Percentiles rank a stretch among this genome's conserved stretches.
Evolutionary conservation across 2,329 filamentous ascomycete genomes (phyloP).

Genomic region (Neofusicoccum cordaticola): DNA sequence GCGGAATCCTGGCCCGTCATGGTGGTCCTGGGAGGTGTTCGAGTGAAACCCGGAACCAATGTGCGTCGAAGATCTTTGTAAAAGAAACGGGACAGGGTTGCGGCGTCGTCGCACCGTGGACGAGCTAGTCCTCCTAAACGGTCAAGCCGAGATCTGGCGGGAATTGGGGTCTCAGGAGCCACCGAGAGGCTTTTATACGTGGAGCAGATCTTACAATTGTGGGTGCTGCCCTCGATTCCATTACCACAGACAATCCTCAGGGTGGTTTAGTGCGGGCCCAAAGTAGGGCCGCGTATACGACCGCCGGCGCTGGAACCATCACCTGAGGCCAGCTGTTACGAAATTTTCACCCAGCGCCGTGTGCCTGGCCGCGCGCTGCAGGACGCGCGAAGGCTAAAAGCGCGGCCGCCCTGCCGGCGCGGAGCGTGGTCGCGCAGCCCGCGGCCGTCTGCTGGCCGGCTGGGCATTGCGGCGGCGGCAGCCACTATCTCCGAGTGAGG

Average conservation of each 20-base stretch:
- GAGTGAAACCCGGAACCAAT: neutral
- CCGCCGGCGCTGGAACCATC: neutral
- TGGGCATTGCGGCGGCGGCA: no score
- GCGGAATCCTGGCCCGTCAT: neutral
- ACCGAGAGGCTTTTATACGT: constrained; percentile 11
- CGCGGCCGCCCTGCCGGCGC: neutral
- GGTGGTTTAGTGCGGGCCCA: neutral
- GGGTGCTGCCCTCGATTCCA: neutral
- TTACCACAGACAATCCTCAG: constrained; percentile 4
- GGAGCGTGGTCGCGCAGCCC: no score
- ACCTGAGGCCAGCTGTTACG: constrained; percentile 4
- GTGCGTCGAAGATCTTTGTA: constrained; percentile 5
- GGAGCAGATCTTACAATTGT: constrained; percentile 5
- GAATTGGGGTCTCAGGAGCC: neutral
- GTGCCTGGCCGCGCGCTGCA: neutral
- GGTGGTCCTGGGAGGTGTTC: neutral
- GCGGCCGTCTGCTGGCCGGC: no score
- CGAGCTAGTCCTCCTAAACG: neutral
- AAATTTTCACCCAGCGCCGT: neutral
- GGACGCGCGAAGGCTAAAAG: neutral
- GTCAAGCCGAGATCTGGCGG: neutral
- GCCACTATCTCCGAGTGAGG: neutral
- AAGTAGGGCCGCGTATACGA: constrained; percentile 4
- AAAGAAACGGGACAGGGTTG: neutral
- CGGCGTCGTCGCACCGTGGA: no score